Base-by-base conservation (phyloP, 2,329 filamentous ascomycete species). In the Fusarium solani-melongenae region DNA sequence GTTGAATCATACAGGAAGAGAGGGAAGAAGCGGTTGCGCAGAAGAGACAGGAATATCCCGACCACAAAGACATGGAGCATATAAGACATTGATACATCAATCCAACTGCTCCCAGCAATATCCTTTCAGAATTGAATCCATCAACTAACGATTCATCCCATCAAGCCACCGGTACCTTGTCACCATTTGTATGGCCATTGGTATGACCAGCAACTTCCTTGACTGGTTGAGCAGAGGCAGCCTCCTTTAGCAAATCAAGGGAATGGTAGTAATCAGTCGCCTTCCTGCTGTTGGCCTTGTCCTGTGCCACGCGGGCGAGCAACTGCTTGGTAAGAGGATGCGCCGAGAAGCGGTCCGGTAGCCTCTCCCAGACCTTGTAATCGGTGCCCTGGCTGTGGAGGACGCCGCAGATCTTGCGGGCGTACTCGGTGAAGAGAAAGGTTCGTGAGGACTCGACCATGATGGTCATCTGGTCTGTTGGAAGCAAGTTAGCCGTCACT, bases 391-490 rank as follows among this genome's bases (percentile, higher is more conserved):
- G 67, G 15, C 20, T 67, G 10, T 71, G 51, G 8, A 71, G 34
- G 17, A 66, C 62, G 10, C 67, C 67, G 1, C 62, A 71, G 11
- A 31, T 41, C 29, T 67, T 33, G 2, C 69, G 62, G 2, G 69
- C 69, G 8, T 70, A 70, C 2, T 70, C 53, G 1, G 69, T 71
- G 11, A 70, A 71, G 2, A 71, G n/a, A 9, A 71, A 70, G 3
- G 69, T 71, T 9, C 69, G 51, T 0, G 39, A 55, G 0, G 69
- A 55, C 12, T 71, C 67, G 5, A 71, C n/a, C 69, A 71, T 71
- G 27, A 71, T 71, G 0, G 67, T 70, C 66, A 70, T 70, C 12
- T 70, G 68, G 8, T 70, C 68, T 68, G 33, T 33, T n/a, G 38
- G 4, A 14, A 20, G 36, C n/a, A n/a, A 36, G 9, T 27, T 22